Percentiles rank a stretch among this genome's conserved stretches.
These are phyloP conservation scores for Linum lewisii DNA, from an alignment of 345 rosid genomes.

Conservation along the genomic window DNA sequence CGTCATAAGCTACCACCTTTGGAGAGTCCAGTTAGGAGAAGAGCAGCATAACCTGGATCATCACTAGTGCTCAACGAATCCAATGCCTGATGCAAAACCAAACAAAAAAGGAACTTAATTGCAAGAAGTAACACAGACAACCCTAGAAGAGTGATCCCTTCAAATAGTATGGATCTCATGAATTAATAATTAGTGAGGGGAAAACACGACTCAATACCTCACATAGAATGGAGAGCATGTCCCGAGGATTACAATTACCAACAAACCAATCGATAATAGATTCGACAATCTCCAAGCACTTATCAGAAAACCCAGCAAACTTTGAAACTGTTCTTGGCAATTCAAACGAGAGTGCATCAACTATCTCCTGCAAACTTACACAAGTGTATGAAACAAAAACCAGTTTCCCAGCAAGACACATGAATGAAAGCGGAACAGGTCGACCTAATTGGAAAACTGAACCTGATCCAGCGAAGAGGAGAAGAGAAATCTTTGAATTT, in stretches of 20 bases:
- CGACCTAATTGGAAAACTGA: neutral
- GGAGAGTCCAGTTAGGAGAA: constrained; percentile 63
- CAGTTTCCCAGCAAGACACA: constrained; percentile 5
- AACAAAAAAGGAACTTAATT: neutral
- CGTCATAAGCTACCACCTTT: constrained; percentile 34
- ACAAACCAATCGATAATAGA: constrained; percentile 37
- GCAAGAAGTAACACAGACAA: neutral
- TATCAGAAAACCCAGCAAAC: constrained; percentile 42
- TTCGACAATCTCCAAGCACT: constrained; percentile 42
- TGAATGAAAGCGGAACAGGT: neutral
- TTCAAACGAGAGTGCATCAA: constrained; percentile 64
- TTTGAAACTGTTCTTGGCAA: constrained; percentile 58
- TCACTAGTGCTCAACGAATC: constrained; percentile 31
- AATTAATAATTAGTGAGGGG: too few relatives aligned
- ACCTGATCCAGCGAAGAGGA: constrained; percentile 57
- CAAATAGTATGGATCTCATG: neutral
- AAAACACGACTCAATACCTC: constrained; percentile 35
- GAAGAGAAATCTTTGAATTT: constrained; percentile 26
- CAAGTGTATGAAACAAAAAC: neutral
- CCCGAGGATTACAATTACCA: constrained; percentile 59
- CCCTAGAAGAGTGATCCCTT: neutral
- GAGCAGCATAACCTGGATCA: constrained; percentile 36
- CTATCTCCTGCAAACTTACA: constrained; percentile 33
- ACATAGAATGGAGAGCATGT: constrained; percentile 76
- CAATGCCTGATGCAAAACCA: constrained; percentile 51